Base-by-base conservation (phyloP, 129 eudicot species). In the Pulicaria dysenterica region DNA sequence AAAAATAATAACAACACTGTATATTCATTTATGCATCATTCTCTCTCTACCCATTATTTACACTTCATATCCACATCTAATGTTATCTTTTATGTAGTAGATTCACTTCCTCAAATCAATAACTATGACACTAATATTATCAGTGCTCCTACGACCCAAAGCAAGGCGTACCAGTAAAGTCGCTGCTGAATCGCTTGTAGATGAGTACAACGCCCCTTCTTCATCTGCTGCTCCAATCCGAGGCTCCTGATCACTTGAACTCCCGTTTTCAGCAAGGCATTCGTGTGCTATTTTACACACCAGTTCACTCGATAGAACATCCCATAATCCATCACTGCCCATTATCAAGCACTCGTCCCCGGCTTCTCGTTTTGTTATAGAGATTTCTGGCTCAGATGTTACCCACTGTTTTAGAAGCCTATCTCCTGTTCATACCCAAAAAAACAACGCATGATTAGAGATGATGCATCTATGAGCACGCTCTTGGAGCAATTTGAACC, bases 291-390 rank as follows among this genome's bases (percentile, higher is more conserved):
- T 70, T 64, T 70, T 55, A 49, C 86, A 81, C 0, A 75, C 83
- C 53, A 81, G 38, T 31, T 78, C 80, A 19, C 16, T 77, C 2
- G 86, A n/a, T 4, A 86, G 3, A 43, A 81, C 85, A 63, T 85
- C 90, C 87, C 87, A 85, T 53, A 85, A 13, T 4, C 90, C 90
- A 17, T 85, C 90, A 13, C 83, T 85, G 1, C 78, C 90, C 3
- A 85, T 17, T 10, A 85, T 77, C 66, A 85, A 51, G 15, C 73
- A 79, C 42, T 82, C 83, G 17, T 85, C 87, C 45, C 54, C 83
- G 14, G 51, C 45, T 49, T 73, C 77, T 24, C 87, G 60, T 55
- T 60, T 79, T 6, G 82, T 79, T 69, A 82, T 56, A n/a, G 81
- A 59, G 55, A 85, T 73, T 60, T 85, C 87, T 0, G 90, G 90